Percentiles rank a stretch among this genome's conserved stretches.
phyloP scores from a whole-genome alignment of 192 early-diverging fungal genomes.

The Coemansia sp. region DNA sequence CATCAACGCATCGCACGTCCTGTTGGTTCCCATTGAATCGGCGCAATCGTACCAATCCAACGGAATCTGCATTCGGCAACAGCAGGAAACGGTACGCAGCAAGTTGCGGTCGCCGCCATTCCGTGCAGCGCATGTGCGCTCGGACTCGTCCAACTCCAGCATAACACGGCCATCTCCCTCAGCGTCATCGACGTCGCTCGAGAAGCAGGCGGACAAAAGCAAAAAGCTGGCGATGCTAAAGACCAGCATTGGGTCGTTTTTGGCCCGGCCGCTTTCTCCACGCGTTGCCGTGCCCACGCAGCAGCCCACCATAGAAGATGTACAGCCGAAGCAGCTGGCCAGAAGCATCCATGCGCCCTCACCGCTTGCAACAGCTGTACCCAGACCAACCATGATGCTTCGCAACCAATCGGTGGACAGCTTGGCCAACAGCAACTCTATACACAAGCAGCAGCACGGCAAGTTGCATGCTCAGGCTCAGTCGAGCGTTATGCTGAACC shows the following conservation, averaged over 20 bases:
- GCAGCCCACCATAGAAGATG: background rate
- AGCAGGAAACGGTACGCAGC: conserved; percentile 6
- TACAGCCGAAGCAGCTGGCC: too few species aligned
- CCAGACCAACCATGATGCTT: background rate
- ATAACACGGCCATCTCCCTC: background rate
- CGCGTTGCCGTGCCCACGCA: background rate
- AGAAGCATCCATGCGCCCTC: background rate
- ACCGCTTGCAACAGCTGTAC: background rate
- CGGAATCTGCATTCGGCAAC: background rate
- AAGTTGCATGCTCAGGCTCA: background rate
- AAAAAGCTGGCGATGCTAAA: conserved; percentile 24
- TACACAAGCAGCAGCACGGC: background rate
- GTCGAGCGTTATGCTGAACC: background rate
- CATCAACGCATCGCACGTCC: conserved; percentile 16
- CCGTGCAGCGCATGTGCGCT: conserved; percentile 3
- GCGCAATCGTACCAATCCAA: too few species aligned
- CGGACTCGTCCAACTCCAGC: conserved; percentile 8
- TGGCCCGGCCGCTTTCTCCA: conserved; percentile 17
- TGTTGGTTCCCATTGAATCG: conserved; percentile 16
- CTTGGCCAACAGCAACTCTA: background rate
- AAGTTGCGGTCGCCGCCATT: conserved; percentile 4
- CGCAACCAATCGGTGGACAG: background rate
- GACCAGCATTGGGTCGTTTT: conserved; percentile 28
- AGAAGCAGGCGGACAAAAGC: conserved; percentile 1
- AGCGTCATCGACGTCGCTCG: background rate